phyloP scores from a whole-genome alignment of 805 yeast genomes.

The Wickerhamomyces silvicola region DNA sequence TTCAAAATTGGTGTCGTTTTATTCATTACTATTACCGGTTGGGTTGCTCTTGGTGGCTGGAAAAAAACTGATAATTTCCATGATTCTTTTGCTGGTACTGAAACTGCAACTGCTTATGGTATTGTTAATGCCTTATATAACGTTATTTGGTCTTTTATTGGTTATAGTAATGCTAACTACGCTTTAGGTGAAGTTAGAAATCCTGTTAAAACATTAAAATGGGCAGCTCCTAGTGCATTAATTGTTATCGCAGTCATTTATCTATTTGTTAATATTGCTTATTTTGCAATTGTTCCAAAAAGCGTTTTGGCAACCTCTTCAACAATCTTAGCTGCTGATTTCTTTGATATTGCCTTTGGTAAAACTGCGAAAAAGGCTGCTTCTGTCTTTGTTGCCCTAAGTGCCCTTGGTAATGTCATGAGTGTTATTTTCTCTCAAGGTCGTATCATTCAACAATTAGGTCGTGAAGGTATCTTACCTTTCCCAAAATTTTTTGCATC shows the following conservation, averaged over 20 bases:
- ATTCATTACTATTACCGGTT: constrained; percentile 69
- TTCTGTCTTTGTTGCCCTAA: constrained; percentile 72
- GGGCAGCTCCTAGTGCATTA: constrained; percentile 74
- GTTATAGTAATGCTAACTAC: constrained; percentile 78
- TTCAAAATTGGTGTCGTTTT: constrained; percentile 68
- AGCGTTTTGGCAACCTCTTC: constrained; percentile 56
- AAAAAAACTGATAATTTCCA: constrained; percentile 54
- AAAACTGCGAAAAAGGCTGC: constrained; percentile 63
- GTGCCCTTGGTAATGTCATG: constrained; percentile 77
- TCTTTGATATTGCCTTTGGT: constrained; percentile 69
- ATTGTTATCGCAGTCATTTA: constrained; percentile 55
- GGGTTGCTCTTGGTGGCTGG: constrained; percentile 78
- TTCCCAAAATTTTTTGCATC: constrained; percentile 66
- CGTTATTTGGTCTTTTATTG: constrained; percentile 80
- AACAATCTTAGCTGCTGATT: constrained; percentile 67
- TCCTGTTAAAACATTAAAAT: constrained; percentile 60
- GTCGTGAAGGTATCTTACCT: constrained; percentile 77
- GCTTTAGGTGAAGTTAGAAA: constrained; percentile 75
- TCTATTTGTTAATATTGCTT: constrained; percentile 72
- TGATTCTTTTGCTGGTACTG: constrained; percentile 50
- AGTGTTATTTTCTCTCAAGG: constrained; percentile 80
- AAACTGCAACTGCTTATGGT: constrained; percentile 55
- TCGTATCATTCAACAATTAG: constrained; percentile 72
- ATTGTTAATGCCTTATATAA: constrained; percentile 71
- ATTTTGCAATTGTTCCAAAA: constrained; percentile 74